Conservation (phyloP, 345 rosid species). For the Sonneratia alba region DNA sequence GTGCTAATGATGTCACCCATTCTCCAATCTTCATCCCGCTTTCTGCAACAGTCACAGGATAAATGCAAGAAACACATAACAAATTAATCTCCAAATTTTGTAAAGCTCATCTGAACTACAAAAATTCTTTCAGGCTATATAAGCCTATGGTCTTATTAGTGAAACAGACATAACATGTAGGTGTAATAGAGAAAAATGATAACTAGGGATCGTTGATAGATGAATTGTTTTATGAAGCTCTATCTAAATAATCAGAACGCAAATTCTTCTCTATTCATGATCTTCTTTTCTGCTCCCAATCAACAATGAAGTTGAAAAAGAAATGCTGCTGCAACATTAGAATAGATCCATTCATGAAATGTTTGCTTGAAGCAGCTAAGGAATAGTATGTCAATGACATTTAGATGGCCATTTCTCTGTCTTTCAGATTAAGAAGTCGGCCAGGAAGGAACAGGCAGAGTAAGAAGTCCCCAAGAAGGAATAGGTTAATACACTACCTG, state of each 20-base stretch:
- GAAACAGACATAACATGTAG: not conserved
- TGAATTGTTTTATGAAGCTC: not conserved
- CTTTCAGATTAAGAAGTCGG: too few species aligned
- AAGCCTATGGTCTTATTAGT: not conserved
- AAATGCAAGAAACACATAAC: not conserved
- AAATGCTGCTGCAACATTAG: not conserved
- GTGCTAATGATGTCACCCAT: conserved; percentile 65
- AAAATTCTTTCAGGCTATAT: not conserved
- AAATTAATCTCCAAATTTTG: not conserved
- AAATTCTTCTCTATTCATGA: not conserved
- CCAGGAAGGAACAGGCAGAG: not conserved
- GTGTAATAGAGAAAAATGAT: not conserved
- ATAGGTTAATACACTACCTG: not conserved
- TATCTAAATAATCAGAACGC: not conserved
- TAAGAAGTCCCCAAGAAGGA: not conserved
- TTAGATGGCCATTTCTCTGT: not conserved
- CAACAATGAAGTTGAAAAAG: not conserved
- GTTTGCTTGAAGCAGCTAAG: not conserved
- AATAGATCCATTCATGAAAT: too few species aligned
- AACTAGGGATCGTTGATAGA: not conserved
- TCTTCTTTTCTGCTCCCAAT: not conserved
- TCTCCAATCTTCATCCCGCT: conserved; percentile 83
- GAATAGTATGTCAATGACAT: not conserved
- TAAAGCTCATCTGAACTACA: not conserved
- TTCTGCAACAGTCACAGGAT: conserved; percentile 28